These are phyloP conservation scores for Cymbidium sinense DNA, from an alignment of 106 monocot species.

Conservation along the genomic window DNA sequence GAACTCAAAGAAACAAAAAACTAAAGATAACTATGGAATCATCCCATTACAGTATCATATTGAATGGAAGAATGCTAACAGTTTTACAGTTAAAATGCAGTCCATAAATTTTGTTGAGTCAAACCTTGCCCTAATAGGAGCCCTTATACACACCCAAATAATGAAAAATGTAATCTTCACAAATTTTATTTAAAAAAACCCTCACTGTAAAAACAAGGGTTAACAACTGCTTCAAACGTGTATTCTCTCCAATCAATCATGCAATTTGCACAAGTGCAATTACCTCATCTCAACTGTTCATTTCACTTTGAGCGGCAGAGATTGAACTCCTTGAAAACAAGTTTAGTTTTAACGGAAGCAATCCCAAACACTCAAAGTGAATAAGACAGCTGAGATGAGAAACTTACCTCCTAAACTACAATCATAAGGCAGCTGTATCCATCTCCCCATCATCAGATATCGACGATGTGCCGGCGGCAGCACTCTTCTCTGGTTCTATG, in stretches of 20 bases:
- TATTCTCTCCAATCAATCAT: neutral
- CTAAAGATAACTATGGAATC: neutral
- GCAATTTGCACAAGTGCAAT: neutral
- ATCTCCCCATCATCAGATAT: constrained; percentile 32
- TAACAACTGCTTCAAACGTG: neutral
- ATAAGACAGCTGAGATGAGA: neutral
- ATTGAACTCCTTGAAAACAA: neutral
- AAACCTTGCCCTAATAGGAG: neutral
- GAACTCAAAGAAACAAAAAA: neutral
- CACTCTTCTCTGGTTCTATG: constrained; percentile 20
- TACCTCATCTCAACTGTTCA: neutral
- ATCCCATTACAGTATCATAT: neutral
- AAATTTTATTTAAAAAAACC: constrained; percentile 1
- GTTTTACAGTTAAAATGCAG: neutral
- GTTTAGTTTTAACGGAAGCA: neutral
- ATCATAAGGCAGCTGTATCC: constrained; percentile 9
- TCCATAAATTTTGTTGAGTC: neutral
- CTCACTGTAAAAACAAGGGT: neutral
- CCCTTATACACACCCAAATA: constrained; percentile 1
- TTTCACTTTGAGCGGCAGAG: neutral
- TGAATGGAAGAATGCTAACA: neutral
- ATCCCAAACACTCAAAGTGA: neutral
- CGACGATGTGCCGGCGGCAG: constrained; percentile 10
- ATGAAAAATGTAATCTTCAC: neutral
- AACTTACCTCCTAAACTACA: no score